These are phyloP conservation scores for Tolypocladium tundrense DNA, from an alignment of 2,329 filamentous ascomycete genomes.

Conservation along the genomic window DNA sequence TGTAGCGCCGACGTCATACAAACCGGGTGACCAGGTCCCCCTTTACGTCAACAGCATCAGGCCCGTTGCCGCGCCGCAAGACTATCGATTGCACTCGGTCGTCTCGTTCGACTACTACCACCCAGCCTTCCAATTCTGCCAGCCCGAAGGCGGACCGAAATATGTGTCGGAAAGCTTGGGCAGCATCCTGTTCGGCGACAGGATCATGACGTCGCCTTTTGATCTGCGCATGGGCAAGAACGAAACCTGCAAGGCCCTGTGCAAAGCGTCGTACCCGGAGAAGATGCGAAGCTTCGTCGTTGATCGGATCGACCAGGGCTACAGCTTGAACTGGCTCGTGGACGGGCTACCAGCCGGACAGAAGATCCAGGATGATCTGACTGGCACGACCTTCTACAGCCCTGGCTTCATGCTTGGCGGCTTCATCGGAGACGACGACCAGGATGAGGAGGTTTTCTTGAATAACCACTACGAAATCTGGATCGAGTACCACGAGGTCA, in stretches of 20 bases:
- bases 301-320: constrained; percentile 69
- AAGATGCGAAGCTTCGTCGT: constrained; percentile 71
- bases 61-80: constrained; percentile 65
- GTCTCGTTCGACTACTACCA: constrained; percentile 97
- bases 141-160: constrained; percentile 64
- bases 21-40: constrained; percentile 66
- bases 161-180: constrained; percentile 74
- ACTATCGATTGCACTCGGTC: constrained; percentile 80
- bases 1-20: constrained; percentile 89
- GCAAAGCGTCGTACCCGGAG: constrained; percentile 53
- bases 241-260: constrained; percentile 77
- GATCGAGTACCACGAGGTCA: constrained; percentile 83
- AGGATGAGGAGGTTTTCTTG: constrained; percentile 50
- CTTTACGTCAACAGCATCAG: constrained; percentile 90
- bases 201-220: constrained; percentile 94
- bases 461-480: constrained; percentile 96
- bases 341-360: constrained; percentile 90
- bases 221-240: constrained; percentile 79
- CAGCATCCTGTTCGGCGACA: constrained; percentile 93
- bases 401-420: constrained; percentile 57
- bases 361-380: constrained; percentile 64
- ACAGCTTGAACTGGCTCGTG: constrained; percentile 91
- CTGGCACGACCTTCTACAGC: constrained; percentile 73
- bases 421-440: constrained; percentile 51
- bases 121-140: constrained; percentile 77